A percentile compares a stretch with the other conserved stretches of the same genome.
Conservation (phyloP, 129 eudicot species). For the Chrysanthemum makinoi region DNA sequence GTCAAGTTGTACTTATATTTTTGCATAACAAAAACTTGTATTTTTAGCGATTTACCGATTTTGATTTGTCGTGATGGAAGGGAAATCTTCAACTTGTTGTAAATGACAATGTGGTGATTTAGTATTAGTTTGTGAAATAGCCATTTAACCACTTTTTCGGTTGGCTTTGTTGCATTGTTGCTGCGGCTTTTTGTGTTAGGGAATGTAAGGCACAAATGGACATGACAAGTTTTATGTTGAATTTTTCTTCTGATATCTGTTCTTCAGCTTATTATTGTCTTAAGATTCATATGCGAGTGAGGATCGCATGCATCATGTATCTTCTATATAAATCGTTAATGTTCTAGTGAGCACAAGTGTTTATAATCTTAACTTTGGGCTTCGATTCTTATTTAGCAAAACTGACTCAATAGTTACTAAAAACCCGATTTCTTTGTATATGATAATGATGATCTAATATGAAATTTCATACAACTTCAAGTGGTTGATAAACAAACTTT, state of each 20-base stretch:
- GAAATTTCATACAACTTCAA: too few relatives aligned
- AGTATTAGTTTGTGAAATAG: slow-evolving; percentile 56
- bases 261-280: neutral
- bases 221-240: slow-evolving; percentile 10
- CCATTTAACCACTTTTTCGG: slow-evolving; percentile 49
- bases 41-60: slow-evolving; percentile 29
- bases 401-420: too few relatives aligned
- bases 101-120: slow-evolving; percentile 42
- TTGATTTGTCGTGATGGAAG: slow-evolving; percentile 37
- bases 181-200: slow-evolving; percentile 15
- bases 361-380: too few relatives aligned
- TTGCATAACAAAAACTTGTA: slow-evolving; percentile 30
- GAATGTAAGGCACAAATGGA: slow-evolving; percentile 19
- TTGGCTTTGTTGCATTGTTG: slow-evolving; percentile 31
- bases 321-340: too few relatives aligned
- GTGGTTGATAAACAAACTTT: too few relatives aligned
- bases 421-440: too few relatives aligned
- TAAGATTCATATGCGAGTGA: neutral
- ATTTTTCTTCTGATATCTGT: neutral
- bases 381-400: too few relatives aligned
- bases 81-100: slow-evolving; percentile 43
- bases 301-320: too few relatives aligned
- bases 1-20: slow-evolving; percentile 35
- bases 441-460: too few relatives aligned
- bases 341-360: too few relatives aligned